Conservation (phyloP, 2,329 filamentous ascomycete species). For the Diplocarpon rosae region DNA sequence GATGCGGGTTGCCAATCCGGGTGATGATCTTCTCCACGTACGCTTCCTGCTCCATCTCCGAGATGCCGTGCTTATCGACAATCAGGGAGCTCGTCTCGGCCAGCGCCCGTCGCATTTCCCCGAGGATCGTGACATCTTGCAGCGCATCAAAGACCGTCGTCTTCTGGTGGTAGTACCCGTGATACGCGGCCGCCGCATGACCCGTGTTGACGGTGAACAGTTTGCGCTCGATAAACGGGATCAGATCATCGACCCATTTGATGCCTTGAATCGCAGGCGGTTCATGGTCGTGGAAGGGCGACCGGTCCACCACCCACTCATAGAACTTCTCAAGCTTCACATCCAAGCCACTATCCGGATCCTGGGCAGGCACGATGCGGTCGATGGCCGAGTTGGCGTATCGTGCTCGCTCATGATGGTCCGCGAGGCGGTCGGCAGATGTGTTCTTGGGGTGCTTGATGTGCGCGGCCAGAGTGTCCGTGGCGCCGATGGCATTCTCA, state of each 20-base stretch:
- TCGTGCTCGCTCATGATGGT: slow-evolving; percentile 63
- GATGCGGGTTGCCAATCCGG: slow-evolving; percentile 85
- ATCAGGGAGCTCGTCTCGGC: slow-evolving; percentile 81
- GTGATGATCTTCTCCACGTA: slow-evolving; percentile 90
- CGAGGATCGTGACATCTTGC: slow-evolving; percentile 66
- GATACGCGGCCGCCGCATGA: slow-evolving; percentile 92
- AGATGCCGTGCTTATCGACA: slow-evolving; percentile 74
- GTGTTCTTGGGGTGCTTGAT: slow-evolving; percentile 71
- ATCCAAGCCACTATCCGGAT: slow-evolving; percentile 66
- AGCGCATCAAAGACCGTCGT: slow-evolving; percentile 83
- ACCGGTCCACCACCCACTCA: slow-evolving; percentile 93
- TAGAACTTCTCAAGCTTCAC: slow-evolving; percentile 98
- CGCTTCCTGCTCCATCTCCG: slow-evolving; percentile 60
- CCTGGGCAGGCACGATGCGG: slow-evolving; percentile 91
- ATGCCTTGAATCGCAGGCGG: slow-evolving; percentile 74
- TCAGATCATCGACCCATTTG: slow-evolving; percentile 84
- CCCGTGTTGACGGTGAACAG: slow-evolving; percentile 98
- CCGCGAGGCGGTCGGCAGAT: slow-evolving; percentile 50
- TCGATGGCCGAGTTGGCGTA: slow-evolving; percentile 98
- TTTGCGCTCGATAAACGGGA: slow-evolving; percentile 97
- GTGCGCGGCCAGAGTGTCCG: slow-evolving; percentile 71
- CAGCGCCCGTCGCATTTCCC: slow-evolving; percentile 68
- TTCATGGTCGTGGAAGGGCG: slow-evolving; percentile 63
- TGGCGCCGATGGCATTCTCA: slow-evolving; percentile 95
- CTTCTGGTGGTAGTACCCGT: slow-evolving; percentile 79